These are phyloP conservation scores for Phragmites australis DNA, from an alignment of 176 grass and related monocot genomes.

Conservation along the genomic window DNA sequence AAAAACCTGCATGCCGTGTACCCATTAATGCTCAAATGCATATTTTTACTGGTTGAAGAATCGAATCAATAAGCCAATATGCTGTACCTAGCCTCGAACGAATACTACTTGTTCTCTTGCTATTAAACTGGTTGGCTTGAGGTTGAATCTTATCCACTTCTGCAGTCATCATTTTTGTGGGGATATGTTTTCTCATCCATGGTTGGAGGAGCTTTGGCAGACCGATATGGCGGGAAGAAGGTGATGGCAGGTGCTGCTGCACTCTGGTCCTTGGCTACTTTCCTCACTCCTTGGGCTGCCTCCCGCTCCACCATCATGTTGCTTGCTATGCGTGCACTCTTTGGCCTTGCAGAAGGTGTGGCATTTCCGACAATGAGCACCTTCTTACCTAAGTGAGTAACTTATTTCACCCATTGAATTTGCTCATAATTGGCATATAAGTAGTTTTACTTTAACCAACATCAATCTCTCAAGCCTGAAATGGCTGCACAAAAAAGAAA, in stretches of 20 bases:
- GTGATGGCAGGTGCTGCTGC: conserved; percentile 82
- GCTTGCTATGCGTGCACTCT: conserved; percentile 69
- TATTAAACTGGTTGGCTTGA: neutral
- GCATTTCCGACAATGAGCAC: conserved; percentile 99
- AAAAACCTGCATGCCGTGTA: neutral
- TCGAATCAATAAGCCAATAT: neutral
- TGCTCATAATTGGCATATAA: neutral
- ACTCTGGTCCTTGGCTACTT: conserved; percentile 91
- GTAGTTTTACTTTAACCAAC: conserved; percentile 1
- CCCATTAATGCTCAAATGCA: neutral
- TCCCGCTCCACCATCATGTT: conserved; percentile 65
- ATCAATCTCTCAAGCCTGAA: neutral
- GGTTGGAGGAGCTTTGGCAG: conserved; percentile 88
- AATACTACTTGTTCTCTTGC: neutral
- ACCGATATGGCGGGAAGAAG: conserved; percentile 87
- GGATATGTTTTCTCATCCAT: conserved; percentile 90
- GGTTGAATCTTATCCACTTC: conserved; percentile 2
- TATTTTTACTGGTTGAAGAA: neutral
- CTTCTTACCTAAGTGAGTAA: conserved; percentile 75
- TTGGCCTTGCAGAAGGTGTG: conserved; percentile 89
- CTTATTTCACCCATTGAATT: neutral
- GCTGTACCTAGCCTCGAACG: neutral
- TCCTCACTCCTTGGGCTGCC: conserved; percentile 93
- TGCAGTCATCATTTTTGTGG: conserved; percentile 96
- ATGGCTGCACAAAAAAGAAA: neutral